Evolutionary conservation across 176 grass and related monocot species (phyloP), one percentile per base, ranked within the genome.

Genomic region (Areca catechu): DNA sequence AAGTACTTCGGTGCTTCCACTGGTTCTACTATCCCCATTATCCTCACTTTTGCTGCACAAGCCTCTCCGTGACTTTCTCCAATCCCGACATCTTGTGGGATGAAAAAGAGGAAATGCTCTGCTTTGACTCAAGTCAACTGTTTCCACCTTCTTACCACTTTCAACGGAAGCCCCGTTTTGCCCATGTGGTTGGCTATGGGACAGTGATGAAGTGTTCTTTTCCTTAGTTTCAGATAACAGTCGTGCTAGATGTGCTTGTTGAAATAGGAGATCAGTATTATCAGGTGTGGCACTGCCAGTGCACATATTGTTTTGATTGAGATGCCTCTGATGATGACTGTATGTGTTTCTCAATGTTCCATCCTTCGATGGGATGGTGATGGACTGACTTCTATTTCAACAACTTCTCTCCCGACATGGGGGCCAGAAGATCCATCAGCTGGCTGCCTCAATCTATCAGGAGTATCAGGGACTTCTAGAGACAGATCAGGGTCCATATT

Each of bases 391-490:
- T 61, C 43, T 49, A 29, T 58, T 24, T 57, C 53, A 72, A 53
- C 18, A 60, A 61, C 24, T 12, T 24, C 69, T 74, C 55, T 76
- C 70, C 49, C 63, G 49, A 60, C 29, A 71, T 43, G 51, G 37
- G 67, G 71, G 57, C 50, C 50, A 19, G 76, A 73, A 16, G 59
- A 67, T 19, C 57, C 23, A 23, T 58, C 53, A 65, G 62, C 63
- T 66, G 76, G 15, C 80, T 28, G 62, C 54, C 5, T 16, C 15
- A 86, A 68, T 68, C n/a, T 56, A 56, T 84, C 83, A 25, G 83
- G 88, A 61, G 79, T 93, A 69, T 86, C 88, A 49, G 83, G 83
- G 54, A 87, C 88, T 76, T 75, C 88, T 71, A 83, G 66, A 62
- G 72, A 27, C 34, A 80, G 60, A 71, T 87, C 66, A 53, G 70